A percentile compares a stretch with the other conserved stretches of the same genome.
Conservation (phyloP, 202 grass and related monocot species). For the Zoysia matrella region DNA sequence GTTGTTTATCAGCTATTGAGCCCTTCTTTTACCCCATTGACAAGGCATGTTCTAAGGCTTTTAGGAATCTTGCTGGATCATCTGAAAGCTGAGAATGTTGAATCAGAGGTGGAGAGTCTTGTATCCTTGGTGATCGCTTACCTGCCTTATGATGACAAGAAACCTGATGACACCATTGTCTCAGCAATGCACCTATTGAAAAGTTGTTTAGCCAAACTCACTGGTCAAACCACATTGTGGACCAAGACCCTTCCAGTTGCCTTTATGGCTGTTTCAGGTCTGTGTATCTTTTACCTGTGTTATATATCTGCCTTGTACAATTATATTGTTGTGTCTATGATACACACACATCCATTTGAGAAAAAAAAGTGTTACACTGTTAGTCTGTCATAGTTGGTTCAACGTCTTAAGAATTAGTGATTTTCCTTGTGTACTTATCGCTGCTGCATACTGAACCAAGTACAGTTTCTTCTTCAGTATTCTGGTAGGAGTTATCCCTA, state of each 20-base stretch:
- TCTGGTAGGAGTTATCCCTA: neutral
- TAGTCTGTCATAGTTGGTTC: neutral
- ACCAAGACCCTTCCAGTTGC: slow-evolving; percentile 62
- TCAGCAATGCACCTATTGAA: slow-evolving; percentile 62
- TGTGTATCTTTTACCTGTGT: slow-evolving; percentile 30
- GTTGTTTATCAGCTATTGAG: slow-evolving; percentile 66
- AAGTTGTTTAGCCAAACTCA: slow-evolving; percentile 69
- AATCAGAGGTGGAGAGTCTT: slow-evolving; percentile 58
- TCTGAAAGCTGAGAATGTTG: slow-evolving; percentile 59
- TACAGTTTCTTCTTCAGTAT: neutral
- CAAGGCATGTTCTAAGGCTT: slow-evolving; percentile 68
- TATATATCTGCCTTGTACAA: neutral
- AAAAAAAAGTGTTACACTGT: neutral
- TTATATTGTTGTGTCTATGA: neutral
- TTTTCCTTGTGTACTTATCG: slow-evolving; percentile 1
- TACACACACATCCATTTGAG: neutral
- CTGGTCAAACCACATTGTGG: slow-evolving; percentile 55
- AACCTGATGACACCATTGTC: slow-evolving; percentile 71
- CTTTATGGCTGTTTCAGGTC: slow-evolving; percentile 80
- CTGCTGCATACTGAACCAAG: neutral
- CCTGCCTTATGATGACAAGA: slow-evolving; percentile 70
- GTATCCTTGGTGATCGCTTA: slow-evolving; percentile 66
- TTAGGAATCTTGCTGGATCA: slow-evolving; percentile 62
- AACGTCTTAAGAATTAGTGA: neutral
- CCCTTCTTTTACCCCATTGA: slow-evolving; percentile 59